Conservation (phyloP, 352 stramenopile species). For the Phytophthora macrochlamydospora region DNA sequence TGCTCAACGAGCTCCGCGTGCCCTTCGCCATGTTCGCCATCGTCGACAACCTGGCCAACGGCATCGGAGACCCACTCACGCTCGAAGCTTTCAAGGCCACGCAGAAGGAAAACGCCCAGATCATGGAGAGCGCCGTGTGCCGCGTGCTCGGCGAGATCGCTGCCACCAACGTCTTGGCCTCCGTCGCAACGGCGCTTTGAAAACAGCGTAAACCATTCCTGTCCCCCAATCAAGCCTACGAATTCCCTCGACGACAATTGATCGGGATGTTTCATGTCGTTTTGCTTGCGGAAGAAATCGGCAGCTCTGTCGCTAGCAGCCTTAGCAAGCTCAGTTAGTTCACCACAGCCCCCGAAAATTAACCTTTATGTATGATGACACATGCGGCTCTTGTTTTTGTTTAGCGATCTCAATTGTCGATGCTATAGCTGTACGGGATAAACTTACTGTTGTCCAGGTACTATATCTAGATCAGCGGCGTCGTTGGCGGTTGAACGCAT, state of each 20-base stretch:
- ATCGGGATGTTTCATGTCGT: not conserved
- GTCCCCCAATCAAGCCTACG: no score
- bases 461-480: not conserved
- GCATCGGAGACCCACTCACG: slow-evolving; percentile 79
- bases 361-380: slow-evolving; percentile 10
- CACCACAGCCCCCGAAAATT: slow-evolving; percentile 9
- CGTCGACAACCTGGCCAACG: slow-evolving; percentile 91
- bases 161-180: slow-evolving; percentile 32
- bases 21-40: slow-evolving; percentile 89
- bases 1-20: slow-evolving; percentile 82
- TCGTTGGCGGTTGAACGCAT: not conserved
- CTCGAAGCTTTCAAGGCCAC: slow-evolving; percentile 80
- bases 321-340: not conserved
- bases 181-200: slow-evolving; percentile 20
- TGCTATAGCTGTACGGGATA: no score
- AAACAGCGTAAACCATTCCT: not conserved
- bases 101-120: slow-evolving; percentile 74
- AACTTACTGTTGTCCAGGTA: no score
- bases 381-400: not conserved
- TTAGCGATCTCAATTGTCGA: not conserved
- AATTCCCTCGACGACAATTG: not conserved
- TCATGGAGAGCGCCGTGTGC: slow-evolving; percentile 71
- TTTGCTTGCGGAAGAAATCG: slow-evolving; percentile 2
- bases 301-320: slow-evolving; percentile 10
- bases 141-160: slow-evolving; percentile 63